Evolutionary conservation across 2,329 filamentous ascomycete species (phyloP).

Genomic region (Alternaria incomplexa): DNA sequence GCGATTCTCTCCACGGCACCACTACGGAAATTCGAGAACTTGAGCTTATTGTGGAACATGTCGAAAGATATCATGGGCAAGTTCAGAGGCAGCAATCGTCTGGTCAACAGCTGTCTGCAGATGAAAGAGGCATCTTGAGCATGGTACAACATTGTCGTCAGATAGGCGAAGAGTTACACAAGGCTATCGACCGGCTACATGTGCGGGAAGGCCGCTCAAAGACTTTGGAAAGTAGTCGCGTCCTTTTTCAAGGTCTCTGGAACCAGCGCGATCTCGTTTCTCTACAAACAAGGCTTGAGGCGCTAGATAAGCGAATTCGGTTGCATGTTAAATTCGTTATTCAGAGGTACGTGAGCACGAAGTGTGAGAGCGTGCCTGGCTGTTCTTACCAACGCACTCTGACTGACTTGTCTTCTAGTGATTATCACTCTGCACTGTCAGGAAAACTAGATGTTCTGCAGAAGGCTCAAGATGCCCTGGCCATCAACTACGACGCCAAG

Average conservation of each 20-base stretch:
- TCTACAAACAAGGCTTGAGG: not conserved
- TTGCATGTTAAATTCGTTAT: not conserved
- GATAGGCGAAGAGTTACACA: not conserved
- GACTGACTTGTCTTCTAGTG: not conserved
- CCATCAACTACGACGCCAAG: not conserved
- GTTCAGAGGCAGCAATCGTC: accelerated
- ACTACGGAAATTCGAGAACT: not conserved
- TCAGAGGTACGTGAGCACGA: too few species aligned
- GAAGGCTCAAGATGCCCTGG: not conserved
- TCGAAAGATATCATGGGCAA: not conserved
- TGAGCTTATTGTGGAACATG: not conserved
- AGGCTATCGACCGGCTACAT: not conserved
- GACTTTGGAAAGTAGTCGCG: not conserved
- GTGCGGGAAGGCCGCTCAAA: not conserved
- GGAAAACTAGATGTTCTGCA: not conserved
- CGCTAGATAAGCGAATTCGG: not conserved
- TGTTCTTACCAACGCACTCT: too few species aligned
- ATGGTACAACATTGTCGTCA: not conserved
- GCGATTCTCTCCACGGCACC: not conserved
- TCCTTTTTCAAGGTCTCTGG: not conserved
- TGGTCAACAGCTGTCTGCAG: not conserved
- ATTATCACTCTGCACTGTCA: not conserved
- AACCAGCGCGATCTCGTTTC: not conserved
- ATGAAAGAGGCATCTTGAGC: not conserved
- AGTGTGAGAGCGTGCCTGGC: too few species aligned